Evolutionary conservation across 768 basidiomycete genomes (phyloP).

Genomic region (Suillus lakei): DNA sequence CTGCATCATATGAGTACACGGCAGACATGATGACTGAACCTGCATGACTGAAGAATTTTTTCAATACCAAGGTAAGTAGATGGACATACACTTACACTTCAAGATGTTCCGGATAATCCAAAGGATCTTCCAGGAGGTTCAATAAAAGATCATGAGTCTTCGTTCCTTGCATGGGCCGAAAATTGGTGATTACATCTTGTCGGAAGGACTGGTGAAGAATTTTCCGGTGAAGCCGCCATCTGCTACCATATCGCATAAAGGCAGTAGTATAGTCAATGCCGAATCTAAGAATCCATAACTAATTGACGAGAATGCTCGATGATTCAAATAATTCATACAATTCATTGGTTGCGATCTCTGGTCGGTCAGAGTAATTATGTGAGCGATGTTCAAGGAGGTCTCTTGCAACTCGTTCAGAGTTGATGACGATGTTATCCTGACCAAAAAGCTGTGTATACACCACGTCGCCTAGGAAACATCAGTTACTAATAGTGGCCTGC

Average conservation of each 20-base stretch:
- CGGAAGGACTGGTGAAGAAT: conserved; percentile 18
- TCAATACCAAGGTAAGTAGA: not conserved
- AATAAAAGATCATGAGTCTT: conserved; percentile 4
- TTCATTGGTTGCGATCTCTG: conserved; percentile 7
- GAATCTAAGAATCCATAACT: conserved; percentile 1
- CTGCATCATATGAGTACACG: conserved; percentile 14
- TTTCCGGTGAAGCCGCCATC: conserved; percentile 21
- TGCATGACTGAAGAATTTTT: conserved; percentile 3
- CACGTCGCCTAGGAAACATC: conserved; percentile 8
- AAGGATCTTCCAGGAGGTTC: conserved; percentile 3
- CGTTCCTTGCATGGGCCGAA: conserved; percentile 7
- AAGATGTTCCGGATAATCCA: conserved; percentile 2
- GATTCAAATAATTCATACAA: conserved; percentile 8
- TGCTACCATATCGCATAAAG: conserved; percentile 17
- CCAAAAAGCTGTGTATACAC: conserved; percentile 11
- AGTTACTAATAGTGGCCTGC: not conserved
- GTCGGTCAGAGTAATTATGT: conserved; percentile 15
- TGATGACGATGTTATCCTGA: conserved; percentile 16
- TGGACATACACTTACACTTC: conserved; percentile 1
- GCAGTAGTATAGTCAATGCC: conserved; percentile 13
- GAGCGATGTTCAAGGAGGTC: conserved; percentile 18
- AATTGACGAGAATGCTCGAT: not conserved
- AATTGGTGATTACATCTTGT: conserved; percentile 8
- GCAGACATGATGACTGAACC: conserved; percentile 14
- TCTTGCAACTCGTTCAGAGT: conserved; percentile 16